Base-by-base conservation (phyloP, 306 rosid genomes). In the Glycyrrhiza uralensis region DNA sequence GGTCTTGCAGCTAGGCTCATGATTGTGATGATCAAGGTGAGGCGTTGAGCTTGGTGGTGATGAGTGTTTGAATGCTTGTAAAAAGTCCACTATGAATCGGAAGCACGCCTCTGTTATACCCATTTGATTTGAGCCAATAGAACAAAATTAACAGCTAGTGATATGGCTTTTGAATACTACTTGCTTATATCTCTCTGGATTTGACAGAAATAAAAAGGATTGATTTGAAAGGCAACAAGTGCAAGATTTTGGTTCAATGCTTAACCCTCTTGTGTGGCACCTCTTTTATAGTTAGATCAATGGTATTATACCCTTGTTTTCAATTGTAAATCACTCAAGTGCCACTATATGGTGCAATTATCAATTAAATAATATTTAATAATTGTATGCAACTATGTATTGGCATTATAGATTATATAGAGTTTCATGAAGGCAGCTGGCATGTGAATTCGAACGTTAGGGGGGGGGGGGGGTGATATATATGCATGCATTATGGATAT, bases 61-160 rank as follows among this genome's bases (percentile, higher is more conserved):
- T 13, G 88, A 69, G 63, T 60, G 14, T 74, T 82, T 78, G 41
- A 90, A 50, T 72, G 86, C 63, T 23, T 82, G 92, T 8, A 90
- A 65, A 38, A 86, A 71, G 19, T 87, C 98, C 36, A 89, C 88
- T 19, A 92, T 60, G 44, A 92, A 70, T 45, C 84, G 74, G 13
- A 86, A 80, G 47, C 95, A 91, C 44, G 80, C 85, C 59, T 82
- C 89, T 32, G 87, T 63, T 26, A 90, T 49, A 4, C 93, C 93
- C 93, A 90, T 89, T 63, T 74, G 58, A 20, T n/a, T n/a, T n/a
- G 2, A 10, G 14, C 12, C 13, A 78, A 23, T 6, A 49, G 2
- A 50, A 6, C 47, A 13, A 65, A 54, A n/a, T n/a, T n/a, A 24
- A 35, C 9, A 30, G n/a, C 4, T 1, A 6, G 24, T 19, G 35